These are phyloP conservation scores for Exophiala sp. DNA, from an alignment of 2,329 filamentous ascomycete species.

Conservation along the genomic window DNA sequence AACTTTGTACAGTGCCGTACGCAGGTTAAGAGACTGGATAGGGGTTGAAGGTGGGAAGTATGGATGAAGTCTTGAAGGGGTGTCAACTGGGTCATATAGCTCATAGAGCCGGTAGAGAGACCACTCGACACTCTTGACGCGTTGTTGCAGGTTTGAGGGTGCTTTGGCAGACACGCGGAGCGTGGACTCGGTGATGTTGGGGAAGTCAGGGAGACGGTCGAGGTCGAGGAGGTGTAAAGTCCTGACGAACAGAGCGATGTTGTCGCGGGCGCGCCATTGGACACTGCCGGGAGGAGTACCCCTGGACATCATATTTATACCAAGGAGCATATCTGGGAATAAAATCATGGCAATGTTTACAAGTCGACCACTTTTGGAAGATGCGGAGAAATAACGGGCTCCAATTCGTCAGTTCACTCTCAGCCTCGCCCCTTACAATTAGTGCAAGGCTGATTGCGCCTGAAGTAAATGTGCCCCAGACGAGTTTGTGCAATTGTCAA, in stretches of 20 bases:
- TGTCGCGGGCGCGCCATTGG: conserved; percentile 45
- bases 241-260: conserved; percentile 68
- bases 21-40: conserved; percentile 84
- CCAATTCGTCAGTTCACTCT: too few species aligned
- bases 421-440: too few species aligned
- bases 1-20: conserved; percentile 74
- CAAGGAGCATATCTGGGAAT: not conserved
- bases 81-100: conserved; percentile 75
- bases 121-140: conserved; percentile 84
- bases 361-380: not conserved
- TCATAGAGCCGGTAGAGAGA: conserved; percentile 81
- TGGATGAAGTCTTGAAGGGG: conserved; percentile 77
- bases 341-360: not conserved
- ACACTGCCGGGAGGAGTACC: not conserved
- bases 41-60: conserved; percentile 91
- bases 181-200: conserved; percentile 65
- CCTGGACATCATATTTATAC: too few species aligned
- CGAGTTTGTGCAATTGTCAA: too few species aligned
- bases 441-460: too few species aligned
- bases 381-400: too few species aligned
- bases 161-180: conserved; percentile 49
- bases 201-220: conserved; percentile 74
- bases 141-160: conserved; percentile 72
- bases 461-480: too few species aligned
- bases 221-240: conserved; percentile 82